Evolutionary conservation across 192 early-diverging fungal species (phyloP).

Genomic region (Mycoemilia scoparia): DNA sequence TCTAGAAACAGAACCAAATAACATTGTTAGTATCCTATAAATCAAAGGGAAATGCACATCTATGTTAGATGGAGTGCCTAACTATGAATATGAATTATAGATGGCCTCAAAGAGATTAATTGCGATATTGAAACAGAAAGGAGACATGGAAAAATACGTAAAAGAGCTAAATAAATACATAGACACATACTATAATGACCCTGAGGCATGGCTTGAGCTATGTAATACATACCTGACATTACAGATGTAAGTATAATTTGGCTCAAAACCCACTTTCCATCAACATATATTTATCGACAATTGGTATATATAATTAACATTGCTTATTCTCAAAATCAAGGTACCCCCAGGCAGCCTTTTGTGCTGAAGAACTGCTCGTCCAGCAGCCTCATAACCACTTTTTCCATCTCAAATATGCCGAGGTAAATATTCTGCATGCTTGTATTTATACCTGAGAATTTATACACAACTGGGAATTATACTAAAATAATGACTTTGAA

Average conservation of each 20-base stretch:
- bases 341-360: constrained; percentile 74
- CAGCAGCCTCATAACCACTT: constrained; percentile 74
- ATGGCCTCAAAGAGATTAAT: constrained; percentile 58
- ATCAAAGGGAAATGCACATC: not conserved
- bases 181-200: constrained; percentile 70
- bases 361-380: constrained; percentile 80
- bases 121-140: constrained; percentile 48
- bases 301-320: too few species aligned
- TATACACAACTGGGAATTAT: too few species aligned
- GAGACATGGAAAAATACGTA: constrained; percentile 50
- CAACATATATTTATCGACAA: not conserved
- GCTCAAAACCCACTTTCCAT: constrained; percentile 7
- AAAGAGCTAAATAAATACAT: constrained; percentile 50
- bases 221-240: constrained; percentile 49
- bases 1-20: constrained; percentile 56
- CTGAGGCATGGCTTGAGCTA: constrained; percentile 81
- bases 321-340: too few species aligned
- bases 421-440: too few species aligned
- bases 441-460: too few species aligned
- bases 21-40: constrained; percentile 31
- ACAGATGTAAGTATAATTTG: too few species aligned
- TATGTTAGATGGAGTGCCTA: not conserved
- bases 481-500: too few species aligned
- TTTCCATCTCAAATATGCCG: constrained; percentile 75
- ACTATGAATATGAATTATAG: constrained; percentile 3